Evolutionary conservation across 2,329 filamentous ascomycete species (phyloP).

Genomic region (Botrytis sinoallii): DNA sequence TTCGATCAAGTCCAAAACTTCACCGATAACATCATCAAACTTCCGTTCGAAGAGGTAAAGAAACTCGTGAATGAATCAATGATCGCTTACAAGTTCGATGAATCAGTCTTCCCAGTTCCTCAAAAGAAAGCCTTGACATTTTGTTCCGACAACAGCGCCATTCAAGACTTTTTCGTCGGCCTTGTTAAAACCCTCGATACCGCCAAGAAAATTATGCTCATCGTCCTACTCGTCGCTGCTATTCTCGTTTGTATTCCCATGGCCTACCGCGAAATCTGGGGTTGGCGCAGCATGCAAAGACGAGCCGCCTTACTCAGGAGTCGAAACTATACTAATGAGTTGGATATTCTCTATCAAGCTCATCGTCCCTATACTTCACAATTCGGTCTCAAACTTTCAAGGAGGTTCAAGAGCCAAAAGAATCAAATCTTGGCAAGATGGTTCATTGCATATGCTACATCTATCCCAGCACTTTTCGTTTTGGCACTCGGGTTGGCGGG

Average conservation of each 20-base stretch:
- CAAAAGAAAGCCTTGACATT: conserved; percentile 79
- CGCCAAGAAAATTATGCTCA: conserved; percentile 72
- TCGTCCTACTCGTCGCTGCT: conserved; percentile 68
- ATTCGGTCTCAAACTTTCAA: conserved; percentile 67
- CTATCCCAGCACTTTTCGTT: conserved; percentile 65
- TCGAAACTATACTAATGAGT: conserved; percentile 64
- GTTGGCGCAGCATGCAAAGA: conserved; percentile 70
- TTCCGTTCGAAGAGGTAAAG: conserved; percentile 80
- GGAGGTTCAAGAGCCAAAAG: conserved; percentile 57
- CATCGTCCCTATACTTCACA: conserved; percentile 75
- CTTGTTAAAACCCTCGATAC: conserved; percentile 64
- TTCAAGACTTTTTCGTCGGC: conserved; percentile 78
- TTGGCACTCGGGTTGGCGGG: conserved; percentile 65
- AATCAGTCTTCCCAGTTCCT: conserved; percentile 75
- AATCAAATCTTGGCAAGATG: conserved; percentile 63
- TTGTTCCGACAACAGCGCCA: conserved; percentile 79
- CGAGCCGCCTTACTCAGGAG: conserved; percentile 64
- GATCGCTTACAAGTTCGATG: conserved; percentile 73
- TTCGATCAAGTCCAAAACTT: conserved; percentile 83
- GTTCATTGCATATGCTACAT: conserved; percentile 67
- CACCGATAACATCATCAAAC: conserved; percentile 68
- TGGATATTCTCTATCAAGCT: conserved; percentile 86
- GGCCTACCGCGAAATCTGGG: conserved; percentile 74
- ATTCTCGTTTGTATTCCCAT: conserved; percentile 73
- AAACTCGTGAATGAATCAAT: conserved; percentile 68